Evolutionary conservation across 73 alveolate species (phyloP), one percentile per base, ranked within the genome.

Genomic region (Blepharisma stoltei): DNA sequence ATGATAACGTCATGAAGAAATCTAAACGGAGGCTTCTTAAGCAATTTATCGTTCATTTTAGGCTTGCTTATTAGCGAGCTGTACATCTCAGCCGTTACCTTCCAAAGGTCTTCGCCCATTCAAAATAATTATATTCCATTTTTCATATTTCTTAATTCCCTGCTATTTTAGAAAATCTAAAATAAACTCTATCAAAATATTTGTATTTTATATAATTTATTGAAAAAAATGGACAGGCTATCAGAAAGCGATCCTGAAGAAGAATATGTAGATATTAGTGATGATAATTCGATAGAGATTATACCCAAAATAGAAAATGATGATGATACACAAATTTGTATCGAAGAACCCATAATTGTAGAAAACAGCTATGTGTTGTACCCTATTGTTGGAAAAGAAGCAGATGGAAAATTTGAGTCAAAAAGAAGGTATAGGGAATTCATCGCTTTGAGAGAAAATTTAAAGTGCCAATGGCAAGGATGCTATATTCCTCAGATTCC

Each of bases 21-120:
- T 60, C 91, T 85, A 71, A 94, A 94, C 54, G 99, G 96, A 11
- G 99, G 99, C 76, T 84, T 90, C 75, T 53, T 45, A 50, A 95
- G 87, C 32, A 92, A 87, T 77, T 95, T 95, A 75, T 95, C 89
- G 14, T 91, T 81, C 95, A 95, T 86, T 69, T 91, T 90, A 6
- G 99, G 99, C 86, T 95, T 95, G 37, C 84, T 82, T 67, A 95
- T 86, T 54, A 95, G 77, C 54, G 92, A 86, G 67, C 90, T 86
- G 81, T 78, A 95, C 88, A 85, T 27, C 70, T 95, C 91, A 49
- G 97, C 97, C 37, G 99, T 95, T 25, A 91, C 92, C 78, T 91
- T 77, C 99, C 99, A 95, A 32, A 32, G 41, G 0, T 32, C 41
- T 32, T 32, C 41, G 3, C 41, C 41, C 41, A 32, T 32, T 32